Base-by-base conservation (phyloP, 768 basidiomycete species). In the Mycena galopus region DNA sequence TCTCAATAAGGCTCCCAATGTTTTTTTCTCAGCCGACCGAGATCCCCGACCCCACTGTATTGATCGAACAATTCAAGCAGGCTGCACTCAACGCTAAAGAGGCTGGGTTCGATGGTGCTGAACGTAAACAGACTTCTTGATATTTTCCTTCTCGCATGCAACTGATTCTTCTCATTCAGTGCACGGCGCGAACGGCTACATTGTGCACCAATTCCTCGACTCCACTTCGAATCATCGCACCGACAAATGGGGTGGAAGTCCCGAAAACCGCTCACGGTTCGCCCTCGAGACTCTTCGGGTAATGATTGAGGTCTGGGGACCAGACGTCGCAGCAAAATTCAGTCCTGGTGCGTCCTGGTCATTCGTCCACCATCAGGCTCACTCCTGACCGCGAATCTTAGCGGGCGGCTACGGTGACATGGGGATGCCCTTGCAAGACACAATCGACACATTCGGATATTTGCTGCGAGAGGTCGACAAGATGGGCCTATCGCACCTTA, bases 141-240 rank as follows among this genome's bases (percentile, higher is more conserved):
- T 4, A 11, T 61, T 56, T 16, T 51, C 3, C 47, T 6, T 32
- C 23, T 8, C 39, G 23, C 12, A 44, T 5, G 6, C 64, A 4
- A 25, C 53, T 23, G 17, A 42, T 1, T 1, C 27, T 61, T 1
- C 35, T 37, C 1, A 11, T 37, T 37, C 39, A 87, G 78, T 90
- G 73, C 84, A 85, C 65, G 82, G 84, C 19, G 85, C 86, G 5
- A 84, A 84, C 66, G 87, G 87, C 1, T 87, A 83, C 25, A 29
- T 56, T 6, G 55, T 56, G 17, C 55, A 56, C 55, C 82, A 84
- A 62, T 84, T 84, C 77, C 72, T 83, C 39, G 79, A 82, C 73
- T 64, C 68, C 62, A 75, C 68, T 11, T 69, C 78, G 39, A 85
- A 86, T 79, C 72, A 81, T 32, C 81, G 83, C 51, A 84, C 81